phyloP scores from a whole-genome alignment of 495 filamentous ascomycete genomes.

The Arthonia radiata region DNA sequence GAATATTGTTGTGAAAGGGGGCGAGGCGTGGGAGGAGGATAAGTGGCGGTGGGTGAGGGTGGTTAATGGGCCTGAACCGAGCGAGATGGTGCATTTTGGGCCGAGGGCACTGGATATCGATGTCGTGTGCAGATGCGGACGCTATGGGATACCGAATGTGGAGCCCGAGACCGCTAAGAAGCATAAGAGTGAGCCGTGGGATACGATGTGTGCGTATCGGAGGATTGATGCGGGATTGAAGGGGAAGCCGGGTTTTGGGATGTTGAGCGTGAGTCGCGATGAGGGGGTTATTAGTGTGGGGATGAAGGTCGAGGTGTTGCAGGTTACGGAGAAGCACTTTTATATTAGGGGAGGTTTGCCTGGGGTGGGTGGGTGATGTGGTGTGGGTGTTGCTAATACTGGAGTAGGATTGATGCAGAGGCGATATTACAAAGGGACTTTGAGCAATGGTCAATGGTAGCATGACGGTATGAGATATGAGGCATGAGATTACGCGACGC shows the following conservation, averaged over 20 bases:
- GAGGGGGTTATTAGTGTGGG: constrained; percentile 24
- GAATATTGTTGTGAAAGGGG: constrained; percentile 15
- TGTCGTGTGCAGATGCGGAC: constrained; percentile 13
- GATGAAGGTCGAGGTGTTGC: constrained; percentile 26
- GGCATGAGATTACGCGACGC: too few relatives aligned
- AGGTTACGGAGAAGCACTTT: constrained; percentile 17
- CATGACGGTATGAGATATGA: too few relatives aligned
- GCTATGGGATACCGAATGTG: constrained; percentile 19
- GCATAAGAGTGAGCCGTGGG: constrained; percentile 17
- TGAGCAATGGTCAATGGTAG: too few relatives aligned
- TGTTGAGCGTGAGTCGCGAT: constrained; percentile 15
- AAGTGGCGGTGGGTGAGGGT: constrained; percentile 14
- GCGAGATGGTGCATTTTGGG: too few relatives aligned
- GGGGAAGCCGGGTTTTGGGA: constrained; percentile 19
- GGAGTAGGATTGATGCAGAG: too few relatives aligned
- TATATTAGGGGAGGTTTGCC: too few relatives aligned
- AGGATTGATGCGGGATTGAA: constrained; percentile 15
- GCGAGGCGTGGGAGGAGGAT: constrained; percentile 17
- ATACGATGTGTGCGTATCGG: constrained; percentile 16
- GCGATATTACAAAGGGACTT: too few relatives aligned
- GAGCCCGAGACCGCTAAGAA: constrained; percentile 17
- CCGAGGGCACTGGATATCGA: constrained; percentile 14
- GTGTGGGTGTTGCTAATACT: too few relatives aligned
- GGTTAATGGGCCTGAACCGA: constrained; percentile 2
- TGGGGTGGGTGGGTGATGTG: too few relatives aligned